Conservation (phyloP, 2,329 filamentous ascomycete genomes). For the Bipolaris cookei region DNA sequence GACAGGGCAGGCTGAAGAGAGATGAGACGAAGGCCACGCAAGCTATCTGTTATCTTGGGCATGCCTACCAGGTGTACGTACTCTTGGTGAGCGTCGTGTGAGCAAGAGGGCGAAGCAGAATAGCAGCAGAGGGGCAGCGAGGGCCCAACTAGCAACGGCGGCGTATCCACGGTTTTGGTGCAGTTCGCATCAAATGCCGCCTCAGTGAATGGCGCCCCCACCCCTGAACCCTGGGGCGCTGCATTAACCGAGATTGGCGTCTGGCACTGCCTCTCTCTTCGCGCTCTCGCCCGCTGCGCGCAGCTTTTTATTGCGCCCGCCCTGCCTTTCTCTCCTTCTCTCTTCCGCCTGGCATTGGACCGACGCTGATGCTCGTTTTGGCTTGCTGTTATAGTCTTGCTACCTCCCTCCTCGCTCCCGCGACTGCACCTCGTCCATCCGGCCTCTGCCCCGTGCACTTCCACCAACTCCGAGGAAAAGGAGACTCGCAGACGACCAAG, state of each 20-base stretch:
- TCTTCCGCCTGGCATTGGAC: conserved; percentile 22
- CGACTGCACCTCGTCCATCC: conserved; percentile 11
- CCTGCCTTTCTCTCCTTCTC: conserved; percentile 18
- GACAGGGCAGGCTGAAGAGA: not conserved
- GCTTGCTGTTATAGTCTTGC: conserved; percentile 18
- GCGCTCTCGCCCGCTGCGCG: conserved; percentile 3
- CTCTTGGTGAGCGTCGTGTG: too few species aligned
- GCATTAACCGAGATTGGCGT: conserved; percentile 7
- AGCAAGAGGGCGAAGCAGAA: too few species aligned
- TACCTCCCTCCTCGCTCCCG: conserved; percentile 10
- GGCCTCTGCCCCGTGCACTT: conserved; percentile 4
- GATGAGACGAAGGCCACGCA: not conserved
- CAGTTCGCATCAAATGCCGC: not conserved
- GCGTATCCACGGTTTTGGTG: not conserved
- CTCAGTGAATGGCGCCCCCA: not conserved
- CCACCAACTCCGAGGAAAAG: conserved; percentile 25
- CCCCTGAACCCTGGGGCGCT: conserved; percentile 7
- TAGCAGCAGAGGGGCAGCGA: too few species aligned
- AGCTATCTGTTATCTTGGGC: not conserved
- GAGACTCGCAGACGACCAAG: conserved; percentile 22
- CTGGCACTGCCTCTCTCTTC: conserved; percentile 7
- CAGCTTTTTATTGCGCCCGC: conserved; percentile 21
- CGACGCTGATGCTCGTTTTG: conserved; percentile 20
- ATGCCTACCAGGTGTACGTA: not conserved
- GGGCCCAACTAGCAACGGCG: not conserved